Evolutionary conservation across 495 filamentous ascomycete genomes (phyloP), one percentile per base, ranked within the genome.

Genomic region (Evernia prunastri): DNA sequence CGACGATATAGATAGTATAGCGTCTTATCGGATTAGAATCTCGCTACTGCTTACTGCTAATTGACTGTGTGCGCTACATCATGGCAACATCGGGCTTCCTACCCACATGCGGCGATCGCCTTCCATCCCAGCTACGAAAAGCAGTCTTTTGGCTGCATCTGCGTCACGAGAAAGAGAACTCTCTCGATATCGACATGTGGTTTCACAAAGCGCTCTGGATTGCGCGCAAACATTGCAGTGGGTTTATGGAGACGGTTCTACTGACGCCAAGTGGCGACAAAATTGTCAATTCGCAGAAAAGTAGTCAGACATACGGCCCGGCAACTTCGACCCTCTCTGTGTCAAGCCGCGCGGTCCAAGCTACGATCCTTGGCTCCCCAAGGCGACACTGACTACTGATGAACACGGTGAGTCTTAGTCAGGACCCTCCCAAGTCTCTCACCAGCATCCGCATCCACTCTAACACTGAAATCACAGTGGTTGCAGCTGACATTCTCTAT

Each of bases 191-290:
- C 20, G 63, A 60, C 20, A 20, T 56, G 0, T 66, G 64, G 49
- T 36, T 54, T n/a, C 64, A 66, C n/a, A 35, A 59, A 47, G 47
- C 59, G 13, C 18, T 66, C 18, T 61, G 59, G 58, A 66, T 51
- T 66, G 64, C 7, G 64, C 43, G 15, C 59, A 56, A 37, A 59
- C 56, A 20, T 25, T 61, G n/a, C 64, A 66, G 49, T 66, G 64
- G 58, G 64, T 51, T 10, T 66, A 61, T 4, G 58, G 58, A 10
- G 49, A 35, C 37, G 64, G 62, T 2, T 10, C 56, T 39, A 43
- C 49, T 12, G 23, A 27, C 6, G 33, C 33, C 27, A 47, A 29
- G 15, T 62, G 64, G 64, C 40, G 29, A n/a, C 59, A 66, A 8
- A 20, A 61, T 31, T 35, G 59, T 43, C 27, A 57, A 27, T 37